Evolutionary conservation across 257 asterid genomes (phyloP).

Genomic region (Ballota nigra): DNA sequence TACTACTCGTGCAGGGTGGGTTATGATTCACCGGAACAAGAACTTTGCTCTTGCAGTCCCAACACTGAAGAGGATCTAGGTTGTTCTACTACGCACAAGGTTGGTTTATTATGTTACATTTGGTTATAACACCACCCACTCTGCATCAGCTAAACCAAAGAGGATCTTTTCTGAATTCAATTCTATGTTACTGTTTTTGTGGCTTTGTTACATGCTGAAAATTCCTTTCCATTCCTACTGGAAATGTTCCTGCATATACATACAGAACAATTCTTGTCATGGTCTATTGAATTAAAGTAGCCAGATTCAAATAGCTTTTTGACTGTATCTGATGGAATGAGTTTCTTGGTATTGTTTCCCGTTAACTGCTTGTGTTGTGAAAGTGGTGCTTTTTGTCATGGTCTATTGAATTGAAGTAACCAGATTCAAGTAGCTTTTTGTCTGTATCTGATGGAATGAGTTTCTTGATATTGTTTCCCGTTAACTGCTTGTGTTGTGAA

Average conservation of each 20-base stretch:
- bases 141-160: not conserved
- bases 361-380: no score
- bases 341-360: no score
- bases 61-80: slow-evolving; percentile 19
- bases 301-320: no score
- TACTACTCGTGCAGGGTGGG: slow-evolving; percentile 41
- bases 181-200: not conserved
- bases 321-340: no score
- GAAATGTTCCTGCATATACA: not conserved
- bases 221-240: not conserved
- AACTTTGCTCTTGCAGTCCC: slow-evolving; percentile 58
- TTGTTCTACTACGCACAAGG: slow-evolving; percentile 38
- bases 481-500: not conserved
- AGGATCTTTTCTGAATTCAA: not conserved
- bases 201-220: slow-evolving; percentile 15
- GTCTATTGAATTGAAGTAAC: no score
- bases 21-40: slow-evolving; percentile 51
- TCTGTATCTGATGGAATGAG: not conserved
- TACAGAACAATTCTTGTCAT: not conserved
- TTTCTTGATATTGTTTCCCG: not conserved
- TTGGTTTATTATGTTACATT: slow-evolving; percentile 29
- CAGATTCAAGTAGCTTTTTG: no score
- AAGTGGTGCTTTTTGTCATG: no score
- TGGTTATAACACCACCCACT: not conserved
- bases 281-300: not conserved